Conservation (phyloP, 495 filamentous ascomycete genomes). For the Oidiodendron maius region DNA sequence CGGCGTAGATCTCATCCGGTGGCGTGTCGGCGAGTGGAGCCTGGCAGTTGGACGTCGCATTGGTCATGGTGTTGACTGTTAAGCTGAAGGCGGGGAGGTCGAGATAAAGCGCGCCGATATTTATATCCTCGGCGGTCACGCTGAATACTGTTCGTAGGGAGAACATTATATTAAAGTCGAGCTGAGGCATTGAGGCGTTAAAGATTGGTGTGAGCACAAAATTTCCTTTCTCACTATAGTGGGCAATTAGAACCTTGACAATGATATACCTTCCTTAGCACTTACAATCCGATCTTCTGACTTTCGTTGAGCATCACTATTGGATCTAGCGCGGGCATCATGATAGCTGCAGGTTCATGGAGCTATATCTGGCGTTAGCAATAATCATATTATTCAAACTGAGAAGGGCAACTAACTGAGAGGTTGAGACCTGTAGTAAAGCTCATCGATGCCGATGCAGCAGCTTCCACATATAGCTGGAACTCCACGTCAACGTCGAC, state of each 20-base stretch:
- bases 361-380: not conserved
- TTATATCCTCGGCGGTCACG: not conserved
- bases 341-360: not conserved
- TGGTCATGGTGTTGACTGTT: not conserved
- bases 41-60: slow-evolving; percentile 3
- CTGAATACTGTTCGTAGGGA: slow-evolving; percentile 3
- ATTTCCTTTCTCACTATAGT: not conserved
- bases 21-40: not conserved
- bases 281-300: slow-evolving; percentile 2
- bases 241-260: not conserved
- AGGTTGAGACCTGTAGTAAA: slow-evolving; percentile 1
- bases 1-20: slow-evolving; percentile 1
- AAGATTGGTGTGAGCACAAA: not conserved
- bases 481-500: not conserved
- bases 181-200: not conserved
- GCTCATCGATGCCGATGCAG: not conserved
- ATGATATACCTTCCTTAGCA: not conserved
- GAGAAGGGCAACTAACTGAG: not conserved
- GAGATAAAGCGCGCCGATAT: not conserved
- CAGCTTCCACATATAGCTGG: not conserved
- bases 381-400: not conserved
- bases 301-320: not conserved
- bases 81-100: slow-evolving; percentile 1
- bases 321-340: slow-evolving; percentile 1
- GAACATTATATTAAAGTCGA: not conserved